Percentiles rank a stretch among this genome's conserved stretches.
These are phyloP conservation scores for Aspergillus sp. DNA, from an alignment of 2,329 filamentous ascomycete genomes.

Conservation along the genomic window DNA sequence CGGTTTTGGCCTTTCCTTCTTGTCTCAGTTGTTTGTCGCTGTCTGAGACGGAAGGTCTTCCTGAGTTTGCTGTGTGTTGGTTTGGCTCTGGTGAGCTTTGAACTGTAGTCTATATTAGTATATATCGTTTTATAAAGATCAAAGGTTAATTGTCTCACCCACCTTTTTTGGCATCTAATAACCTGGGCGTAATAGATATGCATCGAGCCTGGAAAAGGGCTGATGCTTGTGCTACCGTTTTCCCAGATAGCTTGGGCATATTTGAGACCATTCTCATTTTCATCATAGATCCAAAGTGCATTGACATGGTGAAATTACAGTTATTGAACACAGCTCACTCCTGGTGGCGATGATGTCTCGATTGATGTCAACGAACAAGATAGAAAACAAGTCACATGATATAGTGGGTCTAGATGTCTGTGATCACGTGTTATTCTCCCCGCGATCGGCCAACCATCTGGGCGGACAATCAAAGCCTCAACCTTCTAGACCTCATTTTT, in stretches of 20 bases:
- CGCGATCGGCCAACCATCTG: background rate
- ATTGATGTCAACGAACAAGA: too few species aligned
- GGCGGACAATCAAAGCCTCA: constrained; percentile 1
- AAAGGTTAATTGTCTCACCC: background rate
- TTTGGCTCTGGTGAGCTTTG: background rate
- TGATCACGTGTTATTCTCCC: constrained; percentile 10
- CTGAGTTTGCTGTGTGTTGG: background rate
- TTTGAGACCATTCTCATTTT: background rate
- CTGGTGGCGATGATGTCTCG: background rate
- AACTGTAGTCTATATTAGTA: background rate
- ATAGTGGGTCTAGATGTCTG: background rate
- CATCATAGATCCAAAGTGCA: background rate
- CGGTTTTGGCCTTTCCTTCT: constrained; percentile 47
- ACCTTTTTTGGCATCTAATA: background rate
- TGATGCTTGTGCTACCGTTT: background rate
- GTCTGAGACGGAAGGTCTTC: background rate
- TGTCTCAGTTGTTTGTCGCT: constrained; percentile 6
- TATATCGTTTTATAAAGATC: background rate
- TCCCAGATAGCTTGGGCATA: background rate
- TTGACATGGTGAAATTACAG: background rate
- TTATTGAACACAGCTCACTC: background rate
- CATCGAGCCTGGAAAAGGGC: background rate
- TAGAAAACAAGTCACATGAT: background rate
- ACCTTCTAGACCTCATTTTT: constrained; percentile 6
- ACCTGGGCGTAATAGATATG: background rate